These are phyloP conservation scores for Lentinula detonsa DNA, from an alignment of 768 basidiomycete genomes.

Conservation along the genomic window DNA sequence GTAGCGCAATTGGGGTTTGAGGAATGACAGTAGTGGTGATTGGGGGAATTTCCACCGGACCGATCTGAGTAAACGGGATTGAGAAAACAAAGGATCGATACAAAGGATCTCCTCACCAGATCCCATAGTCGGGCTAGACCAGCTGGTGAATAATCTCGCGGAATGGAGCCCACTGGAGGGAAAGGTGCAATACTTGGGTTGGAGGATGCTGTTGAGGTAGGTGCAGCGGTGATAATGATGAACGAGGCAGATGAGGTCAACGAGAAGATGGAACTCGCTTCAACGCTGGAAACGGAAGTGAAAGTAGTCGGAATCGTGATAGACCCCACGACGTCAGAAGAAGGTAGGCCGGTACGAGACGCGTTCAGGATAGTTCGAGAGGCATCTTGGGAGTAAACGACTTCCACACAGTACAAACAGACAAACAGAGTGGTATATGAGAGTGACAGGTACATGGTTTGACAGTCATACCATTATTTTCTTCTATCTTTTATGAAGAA, in stretches of 20 bases:
- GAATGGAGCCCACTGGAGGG: constrained; percentile 34
- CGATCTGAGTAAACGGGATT: constrained; percentile 24
- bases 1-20: constrained; percentile 28
- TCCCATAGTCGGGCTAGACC: constrained; percentile 37
- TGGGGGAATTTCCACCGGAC: constrained; percentile 35
- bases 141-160: constrained; percentile 30
- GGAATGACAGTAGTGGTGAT: constrained; percentile 39
- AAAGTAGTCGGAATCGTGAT: background rate
- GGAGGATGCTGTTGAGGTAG: constrained; percentile 1
- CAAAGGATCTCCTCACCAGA: constrained; percentile 20
- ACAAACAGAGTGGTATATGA: background rate
- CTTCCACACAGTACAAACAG: background rate
- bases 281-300: background rate
- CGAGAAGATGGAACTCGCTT: background rate
- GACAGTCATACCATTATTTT: background rate
- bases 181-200: constrained; percentile 17
- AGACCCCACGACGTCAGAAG: background rate
- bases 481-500: background rate
- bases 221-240: background rate
- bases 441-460: background rate
- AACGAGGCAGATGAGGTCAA: background rate
- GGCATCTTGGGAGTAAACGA: background rate
- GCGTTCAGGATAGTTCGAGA: background rate
- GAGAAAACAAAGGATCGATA: background rate
- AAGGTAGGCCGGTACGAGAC: background rate